Base-by-base conservation (phyloP, 2,329 filamentous ascomycete genomes). In the Phoma sp. region DNA sequence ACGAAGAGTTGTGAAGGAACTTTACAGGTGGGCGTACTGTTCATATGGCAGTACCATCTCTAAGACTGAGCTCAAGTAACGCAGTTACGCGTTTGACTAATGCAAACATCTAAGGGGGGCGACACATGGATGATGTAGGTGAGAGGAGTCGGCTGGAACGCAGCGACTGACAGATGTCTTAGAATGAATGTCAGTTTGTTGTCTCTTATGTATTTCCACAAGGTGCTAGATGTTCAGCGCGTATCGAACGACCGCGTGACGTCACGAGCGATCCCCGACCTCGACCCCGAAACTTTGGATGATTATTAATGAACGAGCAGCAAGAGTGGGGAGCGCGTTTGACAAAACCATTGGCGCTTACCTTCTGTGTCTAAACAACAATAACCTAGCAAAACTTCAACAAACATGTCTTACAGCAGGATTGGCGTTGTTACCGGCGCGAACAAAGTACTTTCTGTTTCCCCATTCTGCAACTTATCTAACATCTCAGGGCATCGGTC, bases 341-440 rank as follows among this genome's bases (percentile, higher is more conserved):
- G 18, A 42, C n/a, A 3, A 26, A 17, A 5, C 25, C 3, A 38
- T 39, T 25, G 12, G n/a, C 36, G 3, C 7, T 9, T 15, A 23
- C 6, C 9, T 11, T 7, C 14, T 10, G 5, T 20, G 17, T 48
- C 25, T 32, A 47, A 26, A 4, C 18, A 30, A 14, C 47, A 12
- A 47, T 18, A 10, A 42, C 25, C 7, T 51, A 33, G 42, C 7
- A 12, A 18, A 5, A 21, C 2, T 6, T 26, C 5, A 14, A 18
- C 4, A 28, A 50, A 17, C n/a, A 73, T 73, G 66, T 57, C 70
- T 21, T 72, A 72, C 47, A 65, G 47, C 48, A 65, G 78, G 55
- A 67, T 83, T n/a, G 82, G 79, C 42, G 77, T 80, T 53, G 82
- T 84, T 0, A 84, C 82, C 1, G 82, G 82, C 42, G 81, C 80